Base-by-base conservation (phyloP, 129 eudicot genomes). In the Lactuca saligna region DNA sequence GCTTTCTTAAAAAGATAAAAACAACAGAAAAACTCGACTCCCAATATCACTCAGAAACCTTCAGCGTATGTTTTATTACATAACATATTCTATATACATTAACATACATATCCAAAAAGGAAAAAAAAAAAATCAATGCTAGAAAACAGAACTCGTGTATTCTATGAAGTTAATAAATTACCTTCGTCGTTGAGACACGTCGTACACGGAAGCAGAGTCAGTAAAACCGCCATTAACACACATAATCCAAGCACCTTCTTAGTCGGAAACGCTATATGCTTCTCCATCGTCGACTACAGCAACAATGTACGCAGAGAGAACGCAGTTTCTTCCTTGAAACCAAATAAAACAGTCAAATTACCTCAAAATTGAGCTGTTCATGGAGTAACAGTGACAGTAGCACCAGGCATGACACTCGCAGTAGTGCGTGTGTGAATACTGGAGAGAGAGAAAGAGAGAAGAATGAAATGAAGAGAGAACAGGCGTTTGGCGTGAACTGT, bases 401-500 rank as follows among this genome's bases (percentile, higher is more conserved):
- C 57, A 64, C 17, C 56, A 16, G 66, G 59, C 65, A 64, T 39
- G 44, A 66, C 31, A 75, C 54, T 20, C 37, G 54, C 25, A 50
- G 7, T 32, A 46, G 63, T 57, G 65, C 14, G 71, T 49, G 57
- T 20, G 59, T 49, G 62, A 46, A 25, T 25, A 25, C 29, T 25
- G 29, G 56, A 56, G 66, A 54, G 57, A 25, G 53, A 31, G 54
- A 57, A 8, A 38, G 61, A 54, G 8, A 53, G 7, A 42, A 55
- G 75, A 51, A 61, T 66, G 78, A 57, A 69, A 51, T 12, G 76
- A 64, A 70, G 74, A 69, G 82, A 70, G 60, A 72, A 77, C 97
- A 90, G 91, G 97, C 97, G 88, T 90, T 86, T 86, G 91, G 97
- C 97, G 97, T 90, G 94, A 90, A 86, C 65, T 68, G 85, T 63